A percentile compares a stretch with the other conserved stretches of the same genome.
phyloP scores from a whole-genome alignment of 2,329 filamentous ascomycete species.

The Colletotrichum spaethianum region DNA sequence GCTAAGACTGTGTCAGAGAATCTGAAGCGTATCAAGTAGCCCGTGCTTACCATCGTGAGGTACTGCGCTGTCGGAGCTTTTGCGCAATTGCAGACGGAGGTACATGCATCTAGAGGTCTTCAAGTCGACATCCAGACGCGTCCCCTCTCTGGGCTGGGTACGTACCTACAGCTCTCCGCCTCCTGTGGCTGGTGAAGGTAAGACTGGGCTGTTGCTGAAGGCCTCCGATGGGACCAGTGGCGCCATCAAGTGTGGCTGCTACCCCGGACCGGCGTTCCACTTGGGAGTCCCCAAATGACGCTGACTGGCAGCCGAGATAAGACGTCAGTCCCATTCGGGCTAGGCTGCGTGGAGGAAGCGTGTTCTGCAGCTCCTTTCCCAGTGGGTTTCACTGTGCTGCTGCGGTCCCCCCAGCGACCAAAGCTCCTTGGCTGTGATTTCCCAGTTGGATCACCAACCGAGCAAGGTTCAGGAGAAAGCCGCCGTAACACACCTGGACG shows the following conservation, averaged over 20 bases:
- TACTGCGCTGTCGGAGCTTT: background rate
- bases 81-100: constrained; percentile 4
- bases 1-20: constrained; percentile 18
- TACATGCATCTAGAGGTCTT: background rate
- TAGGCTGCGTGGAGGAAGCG: constrained; percentile 8
- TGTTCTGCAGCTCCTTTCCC: constrained; percentile 32
- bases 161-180: constrained; percentile 1
- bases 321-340: background rate
- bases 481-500: background rate
- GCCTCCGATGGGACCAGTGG: background rate
- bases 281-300: constrained; percentile 9
- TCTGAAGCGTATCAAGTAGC: background rate
- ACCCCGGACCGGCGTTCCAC: constrained; percentile 37
- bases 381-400: constrained; percentile 33
- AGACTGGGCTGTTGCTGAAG: background rate
- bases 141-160: constrained; percentile 12
- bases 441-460: constrained; percentile 37
- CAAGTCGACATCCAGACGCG: constrained; percentile 24
- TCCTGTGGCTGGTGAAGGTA: constrained; percentile 23
- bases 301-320: constrained; percentile 6
- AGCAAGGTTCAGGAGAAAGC: constrained; percentile 37
- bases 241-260: constrained; percentile 9
- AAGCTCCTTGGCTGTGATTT: constrained; percentile 41
- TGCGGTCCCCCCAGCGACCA: constrained; percentile 27
- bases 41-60: constrained; percentile 27